Percentiles rank a stretch among this genome's conserved stretches.
phyloP scores from a whole-genome alignment of 2,329 filamentous ascomycete genomes.

The Ceratocystiopsis brevicomis region DNA sequence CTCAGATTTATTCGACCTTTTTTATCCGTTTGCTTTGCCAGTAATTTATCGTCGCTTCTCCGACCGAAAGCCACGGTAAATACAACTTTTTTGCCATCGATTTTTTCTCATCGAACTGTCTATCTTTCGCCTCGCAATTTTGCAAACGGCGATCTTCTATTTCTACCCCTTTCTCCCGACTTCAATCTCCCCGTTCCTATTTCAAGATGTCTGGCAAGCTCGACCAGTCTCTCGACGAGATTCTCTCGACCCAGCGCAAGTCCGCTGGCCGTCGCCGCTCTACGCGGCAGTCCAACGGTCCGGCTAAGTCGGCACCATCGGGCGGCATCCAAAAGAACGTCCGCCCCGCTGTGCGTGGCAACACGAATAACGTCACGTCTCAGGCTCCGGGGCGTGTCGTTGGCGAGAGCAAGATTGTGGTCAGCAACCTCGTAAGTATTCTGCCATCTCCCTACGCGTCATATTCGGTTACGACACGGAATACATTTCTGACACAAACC shows the following conservation, averaged over 20 bases:
- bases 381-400: slow-evolving; percentile 36
- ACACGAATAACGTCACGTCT: slow-evolving; percentile 42
- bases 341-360: slow-evolving; percentile 35
- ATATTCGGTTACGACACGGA: background rate
- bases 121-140: background rate
- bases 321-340: slow-evolving; percentile 73
- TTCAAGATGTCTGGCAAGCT: slow-evolving; percentile 78
- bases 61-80: background rate
- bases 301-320: slow-evolving; percentile 47
- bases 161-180: background rate
- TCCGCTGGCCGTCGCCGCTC: slow-evolving; percentile 35
- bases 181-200: no score
- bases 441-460: background rate
- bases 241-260: slow-evolving; percentile 59
- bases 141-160: background rate
- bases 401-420: slow-evolving; percentile 88
- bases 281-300: slow-evolving; percentile 31
- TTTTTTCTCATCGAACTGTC: no score
- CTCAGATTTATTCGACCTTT: background rate
- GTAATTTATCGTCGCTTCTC: background rate
- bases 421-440: slow-evolving; percentile 82
- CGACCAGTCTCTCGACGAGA: slow-evolving; percentile 92
- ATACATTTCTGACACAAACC: no score
- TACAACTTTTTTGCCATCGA: background rate
- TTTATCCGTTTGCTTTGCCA: background rate